Conservation (phyloP, 2,329 filamentous ascomycete genomes). For the Paracoccidioides brasiliensis region DNA sequence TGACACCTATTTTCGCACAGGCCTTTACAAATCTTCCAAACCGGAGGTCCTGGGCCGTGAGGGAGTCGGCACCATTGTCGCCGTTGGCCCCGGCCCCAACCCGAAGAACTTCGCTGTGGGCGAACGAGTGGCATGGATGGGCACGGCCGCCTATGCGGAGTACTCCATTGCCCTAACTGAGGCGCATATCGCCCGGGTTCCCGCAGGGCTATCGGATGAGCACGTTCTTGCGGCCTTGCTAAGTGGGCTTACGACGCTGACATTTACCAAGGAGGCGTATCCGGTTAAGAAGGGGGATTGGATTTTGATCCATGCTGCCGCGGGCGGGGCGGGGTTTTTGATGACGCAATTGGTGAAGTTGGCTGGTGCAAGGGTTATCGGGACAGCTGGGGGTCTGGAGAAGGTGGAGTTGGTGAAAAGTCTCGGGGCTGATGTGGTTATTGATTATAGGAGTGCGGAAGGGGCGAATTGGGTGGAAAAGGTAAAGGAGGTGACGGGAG, state of each 20-base stretch:
- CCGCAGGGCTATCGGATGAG: slow-evolving; percentile 46
- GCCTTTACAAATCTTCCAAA: slow-evolving; percentile 59
- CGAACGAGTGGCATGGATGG: slow-evolving; percentile 60
- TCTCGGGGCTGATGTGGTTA: slow-evolving; percentile 53
- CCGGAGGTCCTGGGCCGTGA: slow-evolving; percentile 72
- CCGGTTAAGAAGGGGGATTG: slow-evolving; percentile 62
- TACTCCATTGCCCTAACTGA: slow-evolving; percentile 43
- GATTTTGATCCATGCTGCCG: slow-evolving; percentile 73
- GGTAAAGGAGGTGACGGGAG: slow-evolving; percentile 72
- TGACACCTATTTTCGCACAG: slow-evolving; percentile 80
- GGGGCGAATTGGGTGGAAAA: slow-evolving; percentile 64
- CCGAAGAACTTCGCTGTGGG: slow-evolving; percentile 48
- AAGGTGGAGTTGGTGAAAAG: slow-evolving; percentile 58
- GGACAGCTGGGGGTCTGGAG: slow-evolving; percentile 58
- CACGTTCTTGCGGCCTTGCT: slow-evolving; percentile 57
- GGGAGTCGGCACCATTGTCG: slow-evolving; percentile 57
- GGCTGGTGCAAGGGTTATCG: slow-evolving; percentile 66
- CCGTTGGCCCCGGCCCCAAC: slow-evolving; percentile 41
- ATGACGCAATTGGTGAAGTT: slow-evolving; percentile 61
- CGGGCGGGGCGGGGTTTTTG: slow-evolving; percentile 65
- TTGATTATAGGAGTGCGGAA: slow-evolving; percentile 76
- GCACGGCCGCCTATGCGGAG: slow-evolving; percentile 43
- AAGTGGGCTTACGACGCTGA: slow-evolving; percentile 72
- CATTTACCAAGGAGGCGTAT: slow-evolving; percentile 61
- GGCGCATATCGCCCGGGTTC: slow-evolving; percentile 47